phyloP scores from a whole-genome alignment of 2,329 filamentous ascomycete species.

The Pestalotiopsis sp. region DNA sequence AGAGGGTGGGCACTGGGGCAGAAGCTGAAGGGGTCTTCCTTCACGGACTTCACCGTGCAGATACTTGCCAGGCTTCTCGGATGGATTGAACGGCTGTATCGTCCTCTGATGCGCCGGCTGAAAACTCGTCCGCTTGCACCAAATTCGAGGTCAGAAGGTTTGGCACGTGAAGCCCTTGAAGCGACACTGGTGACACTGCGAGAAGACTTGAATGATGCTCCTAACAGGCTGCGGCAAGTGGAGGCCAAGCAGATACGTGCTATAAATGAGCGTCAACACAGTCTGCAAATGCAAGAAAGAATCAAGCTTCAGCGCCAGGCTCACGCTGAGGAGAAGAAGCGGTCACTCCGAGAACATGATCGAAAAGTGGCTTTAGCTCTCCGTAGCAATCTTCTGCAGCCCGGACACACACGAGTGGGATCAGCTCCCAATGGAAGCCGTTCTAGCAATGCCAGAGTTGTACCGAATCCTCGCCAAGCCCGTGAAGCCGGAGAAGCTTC shows the following conservation, averaged over 20 bases:
- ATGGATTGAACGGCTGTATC: conserved; percentile 26
- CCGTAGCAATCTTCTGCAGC: conserved; percentile 7
- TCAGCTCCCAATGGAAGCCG: not conserved
- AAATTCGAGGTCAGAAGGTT: not conserved
- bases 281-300: conserved; percentile 18
- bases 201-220: conserved; percentile 16
- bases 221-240: conserved; percentile 18
- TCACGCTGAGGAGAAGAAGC: conserved; percentile 17
- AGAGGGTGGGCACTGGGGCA: conserved; percentile 26
- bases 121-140: conserved; percentile 10
- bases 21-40: conserved; percentile 20
- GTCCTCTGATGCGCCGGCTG: conserved; percentile 17
- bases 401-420: not conserved
- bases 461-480: not conserved
- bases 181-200: conserved; percentile 18
- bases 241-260: conserved; percentile 14
- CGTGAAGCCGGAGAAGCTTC: not conserved
- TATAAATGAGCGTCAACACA: conserved; percentile 12
- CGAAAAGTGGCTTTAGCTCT: conserved; percentile 22
- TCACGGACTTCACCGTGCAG: conserved; percentile 23
- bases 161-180: conserved; percentile 19
- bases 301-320: conserved; percentile 12
- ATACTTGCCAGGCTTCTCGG: conserved; percentile 23
- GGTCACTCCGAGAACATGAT: conserved; percentile 19
- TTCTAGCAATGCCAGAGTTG: not conserved